Evolutionary conservation across 2,329 filamentous ascomycete genomes (phyloP), one percentile per base, ranked within the genome.

Genomic region (Fusarium cyanostomum): DNA sequence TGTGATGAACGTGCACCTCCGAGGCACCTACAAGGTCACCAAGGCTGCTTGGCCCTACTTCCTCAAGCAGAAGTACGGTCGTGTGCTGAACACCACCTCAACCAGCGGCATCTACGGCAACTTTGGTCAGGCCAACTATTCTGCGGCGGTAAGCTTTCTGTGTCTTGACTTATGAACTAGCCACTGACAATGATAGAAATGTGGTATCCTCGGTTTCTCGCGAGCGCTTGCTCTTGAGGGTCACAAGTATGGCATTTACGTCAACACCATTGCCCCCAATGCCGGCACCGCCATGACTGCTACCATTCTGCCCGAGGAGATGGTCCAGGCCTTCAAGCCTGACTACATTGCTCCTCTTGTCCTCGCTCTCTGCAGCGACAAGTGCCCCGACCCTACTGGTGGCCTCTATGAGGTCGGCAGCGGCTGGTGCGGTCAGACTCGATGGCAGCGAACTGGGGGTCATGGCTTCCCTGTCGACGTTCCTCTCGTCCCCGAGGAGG

Each of bases 41-140:
- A 97, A 97, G 86, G 95, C 95, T 61, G 95, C 95, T 16, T 99
- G 94, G 93, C 95, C 95, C 46, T 91, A 96, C 79, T 92, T 99
- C 84, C 84, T 98, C 49, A 97, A 97, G 86, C 95, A 99, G 79
- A 98, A 97, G 84, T 99, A 97, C 73, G 95, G 95, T 68, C 92
- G 95, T 72, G 88, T 99, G 61, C 84, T 99, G 74, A 99, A 99
- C 85, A 99, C 95, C 43, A 95, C 95, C 35, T 96, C 92, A 31
- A 98, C 95, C 44, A 96, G 91, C 71, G 95, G 95, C 79, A 96
- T 99, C 78, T 99, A 99, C 77, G 95, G 95, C 71, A 99, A 97
- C 86, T 99, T 99, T 76, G 95, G 95, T 64, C 95, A 99, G 80
- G 92, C 94, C 73, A 99, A 99, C 85, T 99, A 99, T 78, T 86